Evolutionary conservation across 768 basidiomycete species (phyloP).

Genomic region (Pulveroboletus sp.): DNA sequence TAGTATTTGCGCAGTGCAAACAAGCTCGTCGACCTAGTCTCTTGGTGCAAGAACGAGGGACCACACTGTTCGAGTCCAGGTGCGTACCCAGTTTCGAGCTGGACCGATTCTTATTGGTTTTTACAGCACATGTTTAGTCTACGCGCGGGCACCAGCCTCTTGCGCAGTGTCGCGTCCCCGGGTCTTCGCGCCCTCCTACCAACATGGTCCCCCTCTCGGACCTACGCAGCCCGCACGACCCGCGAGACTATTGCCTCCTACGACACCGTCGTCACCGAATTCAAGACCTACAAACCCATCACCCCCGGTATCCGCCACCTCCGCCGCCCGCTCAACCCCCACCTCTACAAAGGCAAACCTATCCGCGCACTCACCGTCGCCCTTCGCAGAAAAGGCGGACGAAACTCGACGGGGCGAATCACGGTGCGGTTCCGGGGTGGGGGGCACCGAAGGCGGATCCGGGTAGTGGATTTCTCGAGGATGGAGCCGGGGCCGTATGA

Average conservation of each 20-base stretch:
- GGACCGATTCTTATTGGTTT: no score
- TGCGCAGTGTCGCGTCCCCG: conserved; percentile 15
- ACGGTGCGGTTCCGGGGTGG: conserved; percentile 90
- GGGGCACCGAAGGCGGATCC: conserved; percentile 84
- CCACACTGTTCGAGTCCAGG: no score
- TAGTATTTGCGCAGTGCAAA: conserved; percentile 33
- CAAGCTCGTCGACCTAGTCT: no score
- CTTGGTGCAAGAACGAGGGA: no score
- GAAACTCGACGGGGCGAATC: conserved; percentile 79
- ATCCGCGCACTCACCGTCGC: conserved; percentile 79
- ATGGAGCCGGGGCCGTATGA: conserved; percentile 78
- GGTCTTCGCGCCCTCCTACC: conserved; percentile 7
- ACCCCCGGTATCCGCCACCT: conserved; percentile 87
- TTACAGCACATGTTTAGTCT: conserved; percentile 13
- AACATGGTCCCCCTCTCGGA: conserved; percentile 15
- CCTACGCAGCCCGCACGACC: conserved; percentile 36
- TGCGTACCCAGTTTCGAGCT: no score
- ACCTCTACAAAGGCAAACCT: conserved; percentile 85
- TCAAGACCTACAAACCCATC: conserved; percentile 89
- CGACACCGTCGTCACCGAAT: conserved; percentile 49
- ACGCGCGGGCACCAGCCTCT: conserved; percentile 14
- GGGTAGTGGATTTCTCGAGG: conserved; percentile 83
- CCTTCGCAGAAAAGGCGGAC: conserved; percentile 80
- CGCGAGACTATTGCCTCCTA: conserved; percentile 32
- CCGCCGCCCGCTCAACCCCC: conserved; percentile 73